Conservation (phyloP, 345 rosid genomes). For the Camelina sativa region DNA sequence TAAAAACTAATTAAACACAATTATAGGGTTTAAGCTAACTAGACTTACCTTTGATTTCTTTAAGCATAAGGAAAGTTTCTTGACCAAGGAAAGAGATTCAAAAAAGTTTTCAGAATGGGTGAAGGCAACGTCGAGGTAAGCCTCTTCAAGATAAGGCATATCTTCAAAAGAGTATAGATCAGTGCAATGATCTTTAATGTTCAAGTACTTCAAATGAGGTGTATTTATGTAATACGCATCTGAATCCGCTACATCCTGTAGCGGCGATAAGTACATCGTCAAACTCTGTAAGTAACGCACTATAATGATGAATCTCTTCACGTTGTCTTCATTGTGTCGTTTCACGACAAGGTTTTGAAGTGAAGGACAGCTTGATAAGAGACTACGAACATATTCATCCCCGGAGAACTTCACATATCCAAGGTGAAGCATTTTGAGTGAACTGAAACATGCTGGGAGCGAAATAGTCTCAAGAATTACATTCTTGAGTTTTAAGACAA, state of each 20-base stretch:
- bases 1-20: not conserved
- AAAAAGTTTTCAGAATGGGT: not conserved
- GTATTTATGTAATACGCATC: slow-evolving; percentile 2
- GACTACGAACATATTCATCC: not conserved
- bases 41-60: not conserved
- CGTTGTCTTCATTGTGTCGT: not conserved
- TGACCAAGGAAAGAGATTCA: slow-evolving; percentile 8
- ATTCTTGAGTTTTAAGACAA: slow-evolving; percentile 10
- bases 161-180: not conserved
- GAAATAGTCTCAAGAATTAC: not conserved
- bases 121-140: slow-evolving; percentile 11
- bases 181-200: not conserved
- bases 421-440: slow-evolving; percentile 28
- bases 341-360: slow-evolving; percentile 25
- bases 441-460: not conserved
- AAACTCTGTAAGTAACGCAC: slow-evolving; percentile 11
- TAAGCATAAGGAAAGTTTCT: slow-evolving; percentile 17
- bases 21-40: not conserved
- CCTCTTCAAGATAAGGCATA: slow-evolving; percentile 22
- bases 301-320: not conserved
- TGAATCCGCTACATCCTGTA: not conserved
- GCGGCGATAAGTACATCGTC: not conserved
- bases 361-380: slow-evolving; percentile 18
- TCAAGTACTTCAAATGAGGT: slow-evolving; percentile 22
- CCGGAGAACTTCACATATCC: slow-evolving; percentile 1